These are phyloP conservation scores for Talaromyces thailandensis DNA, from an alignment of 495 filamentous ascomycete species.

Conservation along the genomic window DNA sequence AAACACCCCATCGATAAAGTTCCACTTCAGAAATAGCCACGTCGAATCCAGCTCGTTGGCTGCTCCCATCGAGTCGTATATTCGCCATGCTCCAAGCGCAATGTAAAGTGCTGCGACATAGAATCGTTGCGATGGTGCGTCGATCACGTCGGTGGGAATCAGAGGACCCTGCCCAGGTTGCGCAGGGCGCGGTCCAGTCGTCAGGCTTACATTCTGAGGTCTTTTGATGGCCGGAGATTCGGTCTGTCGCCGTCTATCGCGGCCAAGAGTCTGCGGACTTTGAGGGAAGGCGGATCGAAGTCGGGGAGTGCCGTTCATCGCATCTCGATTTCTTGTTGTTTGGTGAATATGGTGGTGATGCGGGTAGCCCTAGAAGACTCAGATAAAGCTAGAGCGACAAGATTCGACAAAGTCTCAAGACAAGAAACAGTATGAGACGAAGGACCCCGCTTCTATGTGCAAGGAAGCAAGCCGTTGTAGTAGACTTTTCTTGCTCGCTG, in stretches of 20 bases:
- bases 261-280: constrained; percentile 44
- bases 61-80: constrained; percentile 75
- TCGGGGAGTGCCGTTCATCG: constrained; percentile 68
- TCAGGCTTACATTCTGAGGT: constrained; percentile 3
- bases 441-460: neutral
- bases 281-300: constrained; percentile 63
- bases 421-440: neutral
- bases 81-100: constrained; percentile 62
- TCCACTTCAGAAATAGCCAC: constrained; percentile 89
- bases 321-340: constrained; percentile 30
- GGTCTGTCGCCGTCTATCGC: neutral
- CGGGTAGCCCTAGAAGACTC: neutral
- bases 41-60: constrained; percentile 73
- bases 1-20: constrained; percentile 70
- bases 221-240: neutral
- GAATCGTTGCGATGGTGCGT: constrained; percentile 80
- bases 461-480: neutral
- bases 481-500: neutral
- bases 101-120: constrained; percentile 74
- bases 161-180: constrained; percentile 38
- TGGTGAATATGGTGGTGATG: neutral
- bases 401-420: neutral
- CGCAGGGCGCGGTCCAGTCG: neutral
- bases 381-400: neutral
- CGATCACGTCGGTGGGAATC: constrained; percentile 65